Conservation (phyloP, 1,139 yeast genomes). For the Nakaseomyces uthaithaninus region DNA sequence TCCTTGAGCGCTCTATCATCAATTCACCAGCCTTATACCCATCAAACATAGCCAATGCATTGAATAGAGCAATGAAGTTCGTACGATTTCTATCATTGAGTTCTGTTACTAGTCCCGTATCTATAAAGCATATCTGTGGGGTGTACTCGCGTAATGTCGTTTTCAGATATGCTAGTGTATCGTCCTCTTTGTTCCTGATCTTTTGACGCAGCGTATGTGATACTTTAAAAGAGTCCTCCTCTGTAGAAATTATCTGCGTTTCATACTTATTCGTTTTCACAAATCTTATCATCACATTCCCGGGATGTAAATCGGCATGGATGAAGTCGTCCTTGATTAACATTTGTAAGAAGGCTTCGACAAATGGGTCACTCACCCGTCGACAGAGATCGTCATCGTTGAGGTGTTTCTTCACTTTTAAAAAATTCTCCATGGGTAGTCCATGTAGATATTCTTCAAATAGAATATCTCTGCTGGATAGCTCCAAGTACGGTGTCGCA, state of each 20-base stretch:
- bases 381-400: constrained; percentile 43
- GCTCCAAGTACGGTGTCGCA: constrained; percentile 65
- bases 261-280: constrained; percentile 39
- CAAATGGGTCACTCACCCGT: constrained; percentile 75
- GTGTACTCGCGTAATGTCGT: constrained; percentile 50
- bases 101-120: constrained; percentile 90
- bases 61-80: constrained; percentile 82
- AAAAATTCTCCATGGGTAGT: constrained; percentile 65
- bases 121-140: constrained; percentile 86
- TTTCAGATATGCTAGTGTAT: constrained; percentile 46
- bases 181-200: constrained; percentile 16
- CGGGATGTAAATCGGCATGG: constrained; percentile 95
- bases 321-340: constrained; percentile 84
- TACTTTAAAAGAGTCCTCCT: constrained; percentile 40
- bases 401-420: constrained; percentile 37
- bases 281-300: constrained; percentile 80
- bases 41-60: constrained; percentile 82
- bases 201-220: constrained; percentile 41
- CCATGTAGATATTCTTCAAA: constrained; percentile 85
- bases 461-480: constrained; percentile 63
- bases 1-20: constrained; percentile 88
- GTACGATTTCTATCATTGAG: constrained; percentile 66
- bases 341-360: constrained; percentile 90
- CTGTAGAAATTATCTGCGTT: constrained; percentile 30
- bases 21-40: constrained; percentile 92